These are phyloP conservation scores for Pachyrhizus erosus DNA, from an alignment of 306 rosid genomes.

Conservation along the genomic window DNA sequence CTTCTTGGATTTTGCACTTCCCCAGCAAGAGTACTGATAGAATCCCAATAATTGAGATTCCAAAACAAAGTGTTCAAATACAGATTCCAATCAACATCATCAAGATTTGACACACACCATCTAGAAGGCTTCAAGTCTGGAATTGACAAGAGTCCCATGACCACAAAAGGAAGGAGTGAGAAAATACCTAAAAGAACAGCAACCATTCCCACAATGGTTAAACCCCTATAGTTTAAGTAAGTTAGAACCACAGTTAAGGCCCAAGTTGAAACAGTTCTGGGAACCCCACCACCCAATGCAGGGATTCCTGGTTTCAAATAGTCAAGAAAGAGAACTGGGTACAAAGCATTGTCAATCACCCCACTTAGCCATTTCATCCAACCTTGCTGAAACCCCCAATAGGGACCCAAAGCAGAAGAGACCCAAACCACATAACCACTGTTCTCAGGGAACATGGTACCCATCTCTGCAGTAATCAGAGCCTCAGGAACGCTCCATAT, in stretches of 20 bases:
- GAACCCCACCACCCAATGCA: conserved; percentile 66
- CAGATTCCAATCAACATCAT: conserved; percentile 67
- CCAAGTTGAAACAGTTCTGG: conserved; percentile 55
- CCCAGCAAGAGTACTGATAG: conserved; percentile 78
- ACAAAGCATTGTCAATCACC: conserved; percentile 41
- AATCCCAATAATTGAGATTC: conserved; percentile 85
- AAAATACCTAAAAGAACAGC: conserved; percentile 72
- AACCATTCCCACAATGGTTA: conserved; percentile 74
- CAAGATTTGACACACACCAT: conserved; percentile 65
- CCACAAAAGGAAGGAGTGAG: conserved; percentile 75
- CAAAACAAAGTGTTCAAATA: conserved; percentile 77
- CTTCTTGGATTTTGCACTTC: conserved; percentile 78
- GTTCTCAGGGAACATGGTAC: conserved; percentile 86
- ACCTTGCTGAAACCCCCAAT: conserved; percentile 89
- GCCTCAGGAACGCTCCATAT: conserved; percentile 92
- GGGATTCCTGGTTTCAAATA: conserved; percentile 74
- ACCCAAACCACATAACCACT: conserved; percentile 92
- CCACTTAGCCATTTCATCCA: conserved; percentile 95
- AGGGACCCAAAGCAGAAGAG: conserved; percentile 80
- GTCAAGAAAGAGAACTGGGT: conserved; percentile 78
- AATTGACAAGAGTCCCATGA: conserved; percentile 73
- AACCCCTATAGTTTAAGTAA: conserved; percentile 78
- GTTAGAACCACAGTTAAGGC: conserved; percentile 68
- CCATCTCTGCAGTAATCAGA: conserved; percentile 83
- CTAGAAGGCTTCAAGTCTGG: conserved; percentile 68